Evolutionary conservation across 2,329 filamentous ascomycete species (phyloP), one percentile per base, ranked within the genome.

Genomic region (Sphaerulina vaccinii): DNA sequence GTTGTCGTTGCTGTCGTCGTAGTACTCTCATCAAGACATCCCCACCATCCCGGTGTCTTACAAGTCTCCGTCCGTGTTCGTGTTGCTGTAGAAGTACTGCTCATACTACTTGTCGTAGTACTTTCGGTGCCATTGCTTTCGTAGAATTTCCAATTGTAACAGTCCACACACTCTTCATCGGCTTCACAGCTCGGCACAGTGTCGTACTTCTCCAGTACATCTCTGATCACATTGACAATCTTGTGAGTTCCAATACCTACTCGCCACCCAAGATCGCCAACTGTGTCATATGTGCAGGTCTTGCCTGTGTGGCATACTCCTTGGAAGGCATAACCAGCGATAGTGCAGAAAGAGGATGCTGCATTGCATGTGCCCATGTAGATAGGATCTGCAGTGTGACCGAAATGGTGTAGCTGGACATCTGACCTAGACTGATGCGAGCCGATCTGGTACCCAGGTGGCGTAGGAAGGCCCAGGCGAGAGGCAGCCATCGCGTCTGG

Each of bases 361-460:
- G 88, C 88, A 64, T 96, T 96, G 72, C 93, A 97, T 0, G 86
- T 88, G 24, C 93, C 93, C 74, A 96, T 91, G 65, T 86, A 99
- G 27, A 99, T 85, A 0, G 93, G 93, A 70, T 99, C 93, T 0
- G 93, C 93, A 0, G 90, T 97, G 65, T 97, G 91, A 3, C 93
- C 93, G 68, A 96, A 92, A 70, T 99, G 93, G 66, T 84, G 95
- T 0, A 87, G 79, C 10, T 89, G 91, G 0, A 90, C 95, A 63
- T 83, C 80, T 52, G 82, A 73, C 36, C 89, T 79, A 32, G 81
- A 79, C 64, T 95, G 89, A 23, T 89, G 24, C 8, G 81, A 77
- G 36, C 80, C 77, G 19, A 89, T 80, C 63, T 91, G 80, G 39
- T 86, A 78, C 19, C 88, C 88, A 0, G 92, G 92, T 10, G 93